phyloP scores from a whole-genome alignment of 2,329 filamentous ascomycete genomes.

The Fusarium nygamai region DNA sequence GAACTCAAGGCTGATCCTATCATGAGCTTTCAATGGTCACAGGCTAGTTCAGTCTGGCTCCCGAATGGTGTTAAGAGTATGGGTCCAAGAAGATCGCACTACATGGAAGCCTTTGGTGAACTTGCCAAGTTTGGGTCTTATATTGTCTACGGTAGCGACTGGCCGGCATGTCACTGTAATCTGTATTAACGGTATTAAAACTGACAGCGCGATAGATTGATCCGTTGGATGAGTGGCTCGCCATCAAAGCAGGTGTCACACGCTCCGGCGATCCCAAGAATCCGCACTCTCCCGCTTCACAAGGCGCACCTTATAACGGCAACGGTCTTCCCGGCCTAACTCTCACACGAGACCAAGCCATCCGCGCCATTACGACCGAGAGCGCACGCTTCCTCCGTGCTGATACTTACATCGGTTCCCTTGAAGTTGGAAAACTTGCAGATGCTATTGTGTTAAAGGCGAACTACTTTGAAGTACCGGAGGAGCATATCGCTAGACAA shows the following conservation, averaged over 20 bases:
- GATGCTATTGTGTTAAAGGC: slow-evolving; percentile 29
- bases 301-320: slow-evolving; percentile 17
- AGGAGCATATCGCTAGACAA: slow-evolving; percentile 30
- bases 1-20: slow-evolving; percentile 33
- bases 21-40: slow-evolving; percentile 35
- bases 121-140: slow-evolving; percentile 13
- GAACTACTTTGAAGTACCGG: slow-evolving; percentile 28
- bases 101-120: slow-evolving; percentile 41
- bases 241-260: slow-evolving; percentile 30
- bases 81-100: slow-evolving; percentile 17
- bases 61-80: slow-evolving; percentile 27
- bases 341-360: slow-evolving; percentile 16
- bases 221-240: slow-evolving; percentile 34
- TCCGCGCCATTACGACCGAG: slow-evolving; percentile 21
- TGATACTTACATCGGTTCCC: slow-evolving; percentile 25
- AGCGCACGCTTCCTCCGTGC: slow-evolving; percentile 25
- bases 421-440: slow-evolving; percentile 35
- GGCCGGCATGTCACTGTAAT: slow-evolving; percentile 27
- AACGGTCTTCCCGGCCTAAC: slow-evolving; percentile 5
- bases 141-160: slow-evolving; percentile 32
- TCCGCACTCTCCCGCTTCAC: slow-evolving; percentile 29
- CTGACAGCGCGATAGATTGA: slow-evolving; percentile 9
- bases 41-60: slow-evolving; percentile 19
- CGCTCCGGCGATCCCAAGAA: slow-evolving; percentile 33
- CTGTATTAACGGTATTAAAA: rapidly evolving